Base-by-base conservation (phyloP, 306 rosid species). In the Arachis hypogaea region DNA sequence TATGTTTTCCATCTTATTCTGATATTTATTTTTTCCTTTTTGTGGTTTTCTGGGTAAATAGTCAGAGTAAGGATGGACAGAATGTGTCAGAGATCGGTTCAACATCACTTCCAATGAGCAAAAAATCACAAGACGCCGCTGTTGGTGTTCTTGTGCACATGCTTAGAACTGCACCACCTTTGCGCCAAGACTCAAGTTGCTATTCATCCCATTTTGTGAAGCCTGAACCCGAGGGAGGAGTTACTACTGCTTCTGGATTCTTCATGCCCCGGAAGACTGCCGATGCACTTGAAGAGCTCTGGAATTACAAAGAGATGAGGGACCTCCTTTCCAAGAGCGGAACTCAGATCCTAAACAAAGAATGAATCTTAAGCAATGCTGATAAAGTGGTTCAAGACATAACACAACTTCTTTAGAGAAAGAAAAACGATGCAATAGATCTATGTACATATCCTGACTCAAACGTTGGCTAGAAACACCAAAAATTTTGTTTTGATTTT, bases 81-180 rank as follows among this genome's bases (percentile, higher is more conserved):
- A 75, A 59, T 59, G 62, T 77, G 42, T 68, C 78, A 0, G 95
- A 87, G 29, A 50, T 61, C 46, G 41, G 76, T 78, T 86, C 90
- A 22, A 22, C 28, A 68, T 80, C 89, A 57, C 18, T 71, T 64
- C 78, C 77, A 63, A 54, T 75, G 14, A 84, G 82, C 7, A 88
- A 62, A 58, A 91, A 87, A 83, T 91, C 98, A 22, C 93, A 88
- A 51, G 97, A 89, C 59, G 97, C 98, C 73, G 94, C 92, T 68
- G 94, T 93, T 63, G 97, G 97, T 7, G 97, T 66, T 8, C 94
- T 93, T 54, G 98, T 91, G 45, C 83, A n/a, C 49, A 86, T 93
- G 97, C 80, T 93, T 4, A 87, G 86, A 76, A 86, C 93, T n/a
- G 96, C 97, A 2, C 90, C 91, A 62, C 96, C 98, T n/a, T 85